A percentile compares a stretch with the other conserved stretches of the same genome.
Conservation (phyloP, 2,329 filamentous ascomycete genomes). For the Elsinoe australis region DNA sequence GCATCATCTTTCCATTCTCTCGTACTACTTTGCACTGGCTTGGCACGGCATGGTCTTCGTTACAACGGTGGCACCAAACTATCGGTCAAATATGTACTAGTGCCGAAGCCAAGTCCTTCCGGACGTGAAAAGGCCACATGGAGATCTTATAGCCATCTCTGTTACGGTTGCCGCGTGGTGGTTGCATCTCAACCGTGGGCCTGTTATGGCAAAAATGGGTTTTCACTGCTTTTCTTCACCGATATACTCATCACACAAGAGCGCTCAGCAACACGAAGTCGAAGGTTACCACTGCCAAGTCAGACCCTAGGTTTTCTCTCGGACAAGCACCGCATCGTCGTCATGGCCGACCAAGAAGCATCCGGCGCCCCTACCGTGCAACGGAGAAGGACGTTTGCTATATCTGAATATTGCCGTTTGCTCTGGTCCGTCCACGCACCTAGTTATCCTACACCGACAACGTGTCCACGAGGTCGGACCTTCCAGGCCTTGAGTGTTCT, state of each 20-base stretch:
- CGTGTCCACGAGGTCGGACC: slow-evolving; percentile 7
- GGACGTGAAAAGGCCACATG: slow-evolving; percentile 1
- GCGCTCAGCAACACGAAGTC: too few species aligned
- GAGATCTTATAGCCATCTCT: slow-evolving; percentile 2
- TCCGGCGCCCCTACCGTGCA: not conserved
- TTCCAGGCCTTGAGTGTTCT: not conserved
- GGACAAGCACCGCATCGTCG: slow-evolving; percentile 1
- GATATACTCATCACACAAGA: too few species aligned
- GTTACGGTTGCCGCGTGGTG: slow-evolving; percentile 3
- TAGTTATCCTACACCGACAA: not conserved
- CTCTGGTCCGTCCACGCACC: not conserved
- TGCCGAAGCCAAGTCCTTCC: not conserved
- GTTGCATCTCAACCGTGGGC: slow-evolving; percentile 9
- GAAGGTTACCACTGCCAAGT: too few species aligned
- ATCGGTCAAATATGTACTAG: not conserved
- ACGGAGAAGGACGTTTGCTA: slow-evolving; percentile 13
- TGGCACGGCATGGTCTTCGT: slow-evolving; percentile 1
- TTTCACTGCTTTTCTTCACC: too few species aligned
- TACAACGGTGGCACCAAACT: slow-evolving; percentile 12
- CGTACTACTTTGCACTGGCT: not conserved
- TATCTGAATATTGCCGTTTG: slow-evolving; percentile 7
- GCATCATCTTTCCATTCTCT: not conserved
- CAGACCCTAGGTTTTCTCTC: too few species aligned
- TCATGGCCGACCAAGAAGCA: not conserved
- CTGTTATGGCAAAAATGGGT: too few species aligned